These are phyloP conservation scores for Ramichloridium luteum DNA, from an alignment of 2,329 filamentous ascomycete species.

Conservation along the genomic window DNA sequence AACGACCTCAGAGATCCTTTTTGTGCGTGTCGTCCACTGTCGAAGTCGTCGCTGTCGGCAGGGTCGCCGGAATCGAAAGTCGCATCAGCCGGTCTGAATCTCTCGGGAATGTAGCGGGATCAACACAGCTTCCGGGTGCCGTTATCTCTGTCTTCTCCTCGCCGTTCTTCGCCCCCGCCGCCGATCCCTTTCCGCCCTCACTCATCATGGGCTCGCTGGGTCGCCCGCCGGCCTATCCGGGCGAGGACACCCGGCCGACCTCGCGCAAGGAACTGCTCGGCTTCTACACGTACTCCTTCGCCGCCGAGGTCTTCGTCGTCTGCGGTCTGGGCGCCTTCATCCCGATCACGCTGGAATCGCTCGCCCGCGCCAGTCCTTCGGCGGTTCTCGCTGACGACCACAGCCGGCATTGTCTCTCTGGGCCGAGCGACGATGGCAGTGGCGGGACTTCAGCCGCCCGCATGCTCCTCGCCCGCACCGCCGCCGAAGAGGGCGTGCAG, in stretches of 20 bases:
- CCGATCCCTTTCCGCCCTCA: no score
- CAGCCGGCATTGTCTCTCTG: constrained; percentile 58
- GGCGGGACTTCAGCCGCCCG: constrained; percentile 3
- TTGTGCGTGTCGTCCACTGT: no score
- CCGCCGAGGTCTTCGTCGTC: constrained; percentile 90
- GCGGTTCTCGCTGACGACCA: constrained; percentile 74
- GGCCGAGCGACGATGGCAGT: constrained; percentile 3
- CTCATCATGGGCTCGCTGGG: no score
- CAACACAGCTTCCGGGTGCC: no score
- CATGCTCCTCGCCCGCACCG: constrained; percentile 9
- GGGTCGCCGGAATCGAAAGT: no score
- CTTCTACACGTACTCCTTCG: constrained; percentile 95
- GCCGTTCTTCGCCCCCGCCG: no score
- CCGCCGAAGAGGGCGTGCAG: constrained; percentile 40
- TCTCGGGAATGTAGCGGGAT: no score
- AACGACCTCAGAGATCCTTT: no score
- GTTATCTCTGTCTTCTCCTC: no score
- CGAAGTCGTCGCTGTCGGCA: no score
- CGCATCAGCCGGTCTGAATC: no score
- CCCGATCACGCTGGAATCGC: constrained; percentile 84
- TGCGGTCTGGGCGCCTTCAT: constrained; percentile 86
- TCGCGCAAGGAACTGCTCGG: constrained; percentile 77
- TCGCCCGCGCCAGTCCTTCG: constrained; percentile 64
- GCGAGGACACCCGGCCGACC: constrained; percentile 80
- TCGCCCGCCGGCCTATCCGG: constrained; percentile 49